Percentiles rank a stretch among this genome's conserved stretches.
phyloP scores from a whole-genome alignment of 176 grass and related monocot genomes.

The Rhynchospora breviuscula region DNA sequence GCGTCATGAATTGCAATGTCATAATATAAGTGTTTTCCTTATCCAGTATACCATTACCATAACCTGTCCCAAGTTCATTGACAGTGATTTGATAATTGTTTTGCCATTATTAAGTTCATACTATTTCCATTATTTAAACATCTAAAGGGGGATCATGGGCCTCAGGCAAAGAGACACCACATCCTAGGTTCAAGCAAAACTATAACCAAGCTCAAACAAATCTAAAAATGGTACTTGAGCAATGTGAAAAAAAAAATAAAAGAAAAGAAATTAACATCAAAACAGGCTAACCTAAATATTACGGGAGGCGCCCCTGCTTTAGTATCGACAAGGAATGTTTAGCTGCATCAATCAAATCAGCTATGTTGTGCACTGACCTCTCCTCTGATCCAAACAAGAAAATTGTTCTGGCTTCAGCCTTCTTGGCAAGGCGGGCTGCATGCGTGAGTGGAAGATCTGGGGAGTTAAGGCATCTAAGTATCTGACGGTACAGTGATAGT shows the following conservation, averaged over 20 bases:
- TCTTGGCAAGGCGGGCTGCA: conserved; percentile 65
- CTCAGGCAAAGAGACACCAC: background rate
- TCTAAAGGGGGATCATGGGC: too few relatives aligned
- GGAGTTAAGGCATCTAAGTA: conserved; percentile 68
- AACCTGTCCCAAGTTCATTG: too few relatives aligned
- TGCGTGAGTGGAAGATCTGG: conserved; percentile 52
- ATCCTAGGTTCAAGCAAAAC: background rate
- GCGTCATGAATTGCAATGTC: too few relatives aligned
- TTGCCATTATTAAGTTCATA: too few relatives aligned
- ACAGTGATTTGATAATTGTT: too few relatives aligned
- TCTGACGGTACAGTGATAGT: conserved; percentile 72
- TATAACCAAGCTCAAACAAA: background rate
- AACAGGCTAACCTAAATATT: background rate
- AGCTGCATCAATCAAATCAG: conserved; percentile 64
- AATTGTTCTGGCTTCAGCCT: conserved; percentile 68
- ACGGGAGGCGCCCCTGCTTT: conserved; percentile 65
- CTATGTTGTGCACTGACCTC: conserved; percentile 71
- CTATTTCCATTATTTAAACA: too few relatives aligned
- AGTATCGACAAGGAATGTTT: conserved; percentile 60
- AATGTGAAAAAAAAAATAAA: background rate
- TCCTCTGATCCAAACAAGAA: conserved; percentile 83
- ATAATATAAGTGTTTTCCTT: too few relatives aligned
- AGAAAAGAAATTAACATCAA: background rate
- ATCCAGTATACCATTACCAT: too few relatives aligned
- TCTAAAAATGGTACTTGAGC: background rate